Evolutionary conservation across 768 basidiomycete species (phyloP), one percentile per base, ranked within the genome.

Genomic region (Chiua virens): DNA sequence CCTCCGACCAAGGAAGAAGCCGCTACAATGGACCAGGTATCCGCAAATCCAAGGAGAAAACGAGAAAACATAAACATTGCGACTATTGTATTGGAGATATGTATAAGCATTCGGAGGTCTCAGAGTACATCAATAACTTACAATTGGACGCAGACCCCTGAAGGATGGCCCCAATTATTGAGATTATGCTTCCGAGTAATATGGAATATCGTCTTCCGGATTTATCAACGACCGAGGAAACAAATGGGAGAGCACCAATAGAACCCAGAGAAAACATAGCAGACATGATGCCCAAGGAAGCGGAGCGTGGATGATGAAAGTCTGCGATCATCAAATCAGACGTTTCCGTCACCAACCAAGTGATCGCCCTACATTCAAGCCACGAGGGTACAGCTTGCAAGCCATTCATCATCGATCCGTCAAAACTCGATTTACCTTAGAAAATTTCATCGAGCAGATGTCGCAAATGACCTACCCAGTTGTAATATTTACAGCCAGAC

Each of bases 391-490:
- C 82, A 0, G 80, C 79, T 63, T 85, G 83, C 42, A 85, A 60
- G 34, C 79, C 81, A 54, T 83, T 85, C 63, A 85, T 74, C 83
- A 83, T 82, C 1, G 80, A 80, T 0, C 79, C 79, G 11, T 55
- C 52, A 41, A 53, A 47, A 9, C 55, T 56, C 47, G 41, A n/a
- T 22, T 2, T 4, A 2, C 1, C 15, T 55, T 37, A 45, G 13
- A 35, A 6, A 3, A 8, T 5, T 21, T 2, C 14, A 17, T 7
- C 17, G 30, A 42, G 7, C n/a, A n/a, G 0, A 17, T 6, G 6
- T 7, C 20, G 4, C 36, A 11, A 25, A 42, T 17, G 4, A 47
- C 57, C 50, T 27, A 38, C 57, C 57, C 57, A 28, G 4, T 41
- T 1, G 49, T 52, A 45, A 56, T 45, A 28, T 54, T 49, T 8